Base-by-base conservation (phyloP, 805 yeast species). In the Saccharomycopsis oosterbeekiorum region DNA sequence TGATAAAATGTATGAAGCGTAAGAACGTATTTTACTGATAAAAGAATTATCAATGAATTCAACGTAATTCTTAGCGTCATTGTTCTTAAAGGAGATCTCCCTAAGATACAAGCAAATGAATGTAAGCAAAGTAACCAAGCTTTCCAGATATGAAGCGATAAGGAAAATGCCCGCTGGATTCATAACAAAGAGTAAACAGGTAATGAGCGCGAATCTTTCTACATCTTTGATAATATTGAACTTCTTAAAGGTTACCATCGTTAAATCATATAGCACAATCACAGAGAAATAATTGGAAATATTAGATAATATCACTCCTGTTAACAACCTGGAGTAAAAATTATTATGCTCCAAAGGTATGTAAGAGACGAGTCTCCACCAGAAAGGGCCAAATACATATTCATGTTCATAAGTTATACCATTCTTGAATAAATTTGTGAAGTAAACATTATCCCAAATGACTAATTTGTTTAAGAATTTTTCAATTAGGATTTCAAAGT, bases 381-480 rank as follows among this genome's bases (percentile, higher is more conserved):
- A 93, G 1, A 83, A 68, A 11, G 88, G 88, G 34, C 96, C 84
- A 70, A 89, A 93, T 4, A 96, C 97, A 78, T 83, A 88, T 72
- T 91, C 96, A 70, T 93, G 97, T 72, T 93, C 98, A 71, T 78
- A 92, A n/a, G 74, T 70, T 15, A 73, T 70, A 0, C 79, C 83
- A 15, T 79, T 71, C 10, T 72, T 69, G 40, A 88, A 82, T 60
- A 85, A 70, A 55, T 84, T 82, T 15, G 80, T 70, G 68, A 88
- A 91, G 71, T 85, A 91, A 0, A 91, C 94, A 1, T 85, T 78
- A 70, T 93, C 99, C 98, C 98, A 93, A 2, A 84, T 78, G 29
- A 88, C 74, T 4, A 89, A 75, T 60, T 80, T 83, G 59, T 80
- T 76, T 58, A 83, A 68, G 1, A 83, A 56, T n/a, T 67, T 42